Evolutionary conservation across 2,329 filamentous ascomycete species (phyloP), one percentile per base, ranked within the genome.

Genomic region (Aspergillus oerlinghausenensis): DNA sequence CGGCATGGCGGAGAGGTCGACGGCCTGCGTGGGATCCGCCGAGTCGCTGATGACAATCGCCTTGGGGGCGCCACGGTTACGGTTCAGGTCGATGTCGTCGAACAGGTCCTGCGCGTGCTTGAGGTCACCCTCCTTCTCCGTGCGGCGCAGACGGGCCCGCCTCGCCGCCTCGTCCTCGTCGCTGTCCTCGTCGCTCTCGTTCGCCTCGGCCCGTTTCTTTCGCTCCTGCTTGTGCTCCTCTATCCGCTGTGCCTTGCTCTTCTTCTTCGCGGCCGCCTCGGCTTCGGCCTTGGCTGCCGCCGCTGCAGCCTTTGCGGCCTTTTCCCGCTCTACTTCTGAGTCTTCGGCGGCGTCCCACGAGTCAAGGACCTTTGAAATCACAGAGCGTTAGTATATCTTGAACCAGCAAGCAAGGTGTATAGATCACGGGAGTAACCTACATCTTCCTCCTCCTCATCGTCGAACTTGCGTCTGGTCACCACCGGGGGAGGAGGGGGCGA

Each of bases 311-410:
- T 93, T 94, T 77, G 89, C 89, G 28, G 85, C 90, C 82, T 97
- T 99, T 77, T 97, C 92, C 68, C 92, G 89, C 80, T 99, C 94
- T 67, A 87, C 93, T 69, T 99, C 94, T 60, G 92, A 96, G 79
- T 99, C 94, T 71, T 97, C 94, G 65, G 90, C 92, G 57, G 90
- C 93, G 70, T 97, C 92, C 94, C 94, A 99, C 35, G 90, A 93
- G 59, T 99, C 94, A 70, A 97, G 84, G 56, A 97, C 90, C 88
- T 96, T 63, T 56, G 48, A 3, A 25, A 51, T 50, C 21, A 38
- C 14, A 38, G 14, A 38, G 4, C 2, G 14, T 38, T 38, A 45
- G 42, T 45, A 43, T 45, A 23, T 11, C 8, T 21, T 23, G 42
- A 45, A 14, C 14, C 2, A 7, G 14, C 6, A 38, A 38, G 45